Conservation (phyloP, 1,284 basidiomycete species). For the Ceratobasidium sp. region DNA sequence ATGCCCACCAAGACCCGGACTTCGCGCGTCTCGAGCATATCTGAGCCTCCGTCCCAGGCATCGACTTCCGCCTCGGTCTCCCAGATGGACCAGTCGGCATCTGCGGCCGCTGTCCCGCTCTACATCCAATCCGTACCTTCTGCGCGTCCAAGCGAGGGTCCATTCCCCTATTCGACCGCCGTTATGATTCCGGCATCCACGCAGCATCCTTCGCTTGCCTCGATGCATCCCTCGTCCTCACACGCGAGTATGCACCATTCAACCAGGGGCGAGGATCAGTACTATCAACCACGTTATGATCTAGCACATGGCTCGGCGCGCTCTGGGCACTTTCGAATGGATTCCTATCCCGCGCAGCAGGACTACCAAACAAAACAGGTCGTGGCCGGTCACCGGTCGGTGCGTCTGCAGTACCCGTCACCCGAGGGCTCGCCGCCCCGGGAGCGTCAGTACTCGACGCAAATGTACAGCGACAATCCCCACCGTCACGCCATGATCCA, state of each 20-base stretch:
- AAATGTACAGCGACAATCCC: slow-evolving; percentile 30
- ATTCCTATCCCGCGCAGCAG: slow-evolving; percentile 15
- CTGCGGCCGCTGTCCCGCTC: not conserved
- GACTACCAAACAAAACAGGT: slow-evolving; percentile 21
- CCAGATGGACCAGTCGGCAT: slow-evolving; percentile 3
- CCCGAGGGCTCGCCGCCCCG: slow-evolving; percentile 27
- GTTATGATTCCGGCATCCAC: slow-evolving; percentile 27
- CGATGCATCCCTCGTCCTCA: slow-evolving; percentile 29
- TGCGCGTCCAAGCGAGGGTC: slow-evolving; percentile 23
- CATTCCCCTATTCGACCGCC: slow-evolving; percentile 20
- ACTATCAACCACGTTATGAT: slow-evolving; percentile 43
- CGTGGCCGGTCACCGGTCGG: slow-evolving; percentile 15
- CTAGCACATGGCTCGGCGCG: slow-evolving; percentile 31
- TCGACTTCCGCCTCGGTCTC: slow-evolving; percentile 29
- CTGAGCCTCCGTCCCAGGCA: slow-evolving; percentile 7
- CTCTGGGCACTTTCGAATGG: slow-evolving; percentile 19
- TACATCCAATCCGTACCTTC: slow-evolving; percentile 25
- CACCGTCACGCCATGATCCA: slow-evolving; percentile 28
- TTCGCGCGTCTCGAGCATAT: slow-evolving; percentile 27
- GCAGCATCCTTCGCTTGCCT: slow-evolving; percentile 35
- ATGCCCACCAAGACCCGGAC: slow-evolving; percentile 27
- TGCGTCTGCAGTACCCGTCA: slow-evolving; percentile 29
- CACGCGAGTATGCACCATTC: slow-evolving; percentile 40
- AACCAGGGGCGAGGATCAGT: slow-evolving; percentile 33
- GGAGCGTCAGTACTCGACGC: slow-evolving; percentile 37